Base-by-base conservation (phyloP, 1,284 basidiomycete genomes). In the Abortiporus biennis region DNA sequence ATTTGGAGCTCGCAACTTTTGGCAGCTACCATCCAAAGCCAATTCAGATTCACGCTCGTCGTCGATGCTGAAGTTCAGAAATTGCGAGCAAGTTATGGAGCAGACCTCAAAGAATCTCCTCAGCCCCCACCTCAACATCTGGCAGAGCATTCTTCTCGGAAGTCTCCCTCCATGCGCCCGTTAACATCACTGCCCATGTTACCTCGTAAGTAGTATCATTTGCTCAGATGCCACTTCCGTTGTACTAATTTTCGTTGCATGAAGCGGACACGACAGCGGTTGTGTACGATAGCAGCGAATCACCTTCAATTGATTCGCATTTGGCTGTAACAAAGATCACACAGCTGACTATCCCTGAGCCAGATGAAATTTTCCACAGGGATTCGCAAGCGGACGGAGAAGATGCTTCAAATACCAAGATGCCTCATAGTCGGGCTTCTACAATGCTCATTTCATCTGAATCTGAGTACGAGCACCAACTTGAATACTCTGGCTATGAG, bases 361-460 rank as follows among this genome's bases (percentile, higher is more conserved):
- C n/a, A n/a, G n/a, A n/a, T n/a, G n/a, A n/a, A n/a, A n/a, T n/a
- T n/a, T n/a, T n/a, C n/a, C n/a, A n/a, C n/a, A n/a, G n/a, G n/a
- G n/a, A n/a, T n/a, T n/a, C n/a, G n/a, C 52, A 83, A 85, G 58
- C 66, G 76, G 53, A 65, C 73, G 25, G 86, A 83, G 61, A 65
- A 81, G 36, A 63, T 76, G 53, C 60, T 76, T 38, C 62, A 68
- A 72, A 17, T 88, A 80, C 60, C 80, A 89, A 57, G 71, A 72
- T 16, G 78, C 80, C 23, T 49, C 84, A 87, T 46, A 49, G 84
- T 66, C 44, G 49, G 12, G 29, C 31, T 13, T 43, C 49, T 3
- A 44, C 47, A 9, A 15, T 45, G 15, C 22, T 20, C 38, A 39
- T 25, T 31, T 38, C 20, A 27, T 36, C 35, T 17, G 19, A 37